Evolutionary conservation across 805 yeast genomes (phyloP).

Genomic region (Myxozyma udenii): DNA sequence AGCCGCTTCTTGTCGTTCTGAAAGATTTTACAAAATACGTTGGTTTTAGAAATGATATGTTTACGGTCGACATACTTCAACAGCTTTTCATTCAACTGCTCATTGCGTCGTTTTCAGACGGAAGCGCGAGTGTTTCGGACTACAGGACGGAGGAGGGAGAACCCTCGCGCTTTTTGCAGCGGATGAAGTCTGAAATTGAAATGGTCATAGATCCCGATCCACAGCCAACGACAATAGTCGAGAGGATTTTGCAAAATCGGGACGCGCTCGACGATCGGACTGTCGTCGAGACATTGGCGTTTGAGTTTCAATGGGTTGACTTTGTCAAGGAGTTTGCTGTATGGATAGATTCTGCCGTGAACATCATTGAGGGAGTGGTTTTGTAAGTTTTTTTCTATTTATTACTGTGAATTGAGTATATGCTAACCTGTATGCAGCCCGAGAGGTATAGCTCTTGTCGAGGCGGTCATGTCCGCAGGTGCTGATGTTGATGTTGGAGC

Average conservation of each 20-base stretch:
- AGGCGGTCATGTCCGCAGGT: neutral
- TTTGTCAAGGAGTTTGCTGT: slow-evolving; percentile 1
- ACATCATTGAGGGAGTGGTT: neutral
- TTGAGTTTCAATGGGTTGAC: neutral
- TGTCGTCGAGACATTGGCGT: neutral
- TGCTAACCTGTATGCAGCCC: neutral
- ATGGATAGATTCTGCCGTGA: neutral
- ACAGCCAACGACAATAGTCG: too few relatives aligned
- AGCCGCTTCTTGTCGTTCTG: neutral
- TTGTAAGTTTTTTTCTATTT: neutral
- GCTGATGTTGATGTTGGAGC: neutral
- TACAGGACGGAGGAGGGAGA: too few relatives aligned
- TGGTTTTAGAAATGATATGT: neutral
- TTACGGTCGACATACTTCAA: neutral
- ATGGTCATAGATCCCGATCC: too few relatives aligned
- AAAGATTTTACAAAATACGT: neutral
- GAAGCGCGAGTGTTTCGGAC: too few relatives aligned
- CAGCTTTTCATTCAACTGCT: neutral
- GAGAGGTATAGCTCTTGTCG: neutral
- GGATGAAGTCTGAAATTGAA: too few relatives aligned
- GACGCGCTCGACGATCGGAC: neutral
- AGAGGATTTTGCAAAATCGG: too few relatives aligned
- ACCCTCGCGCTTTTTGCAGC: too few relatives aligned
- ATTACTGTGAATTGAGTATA: too few relatives aligned
- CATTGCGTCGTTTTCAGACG: too few relatives aligned